phyloP scores from a whole-genome alignment of 2,329 filamentous ascomycete species.

The Aspergillus tamarii region DNA sequence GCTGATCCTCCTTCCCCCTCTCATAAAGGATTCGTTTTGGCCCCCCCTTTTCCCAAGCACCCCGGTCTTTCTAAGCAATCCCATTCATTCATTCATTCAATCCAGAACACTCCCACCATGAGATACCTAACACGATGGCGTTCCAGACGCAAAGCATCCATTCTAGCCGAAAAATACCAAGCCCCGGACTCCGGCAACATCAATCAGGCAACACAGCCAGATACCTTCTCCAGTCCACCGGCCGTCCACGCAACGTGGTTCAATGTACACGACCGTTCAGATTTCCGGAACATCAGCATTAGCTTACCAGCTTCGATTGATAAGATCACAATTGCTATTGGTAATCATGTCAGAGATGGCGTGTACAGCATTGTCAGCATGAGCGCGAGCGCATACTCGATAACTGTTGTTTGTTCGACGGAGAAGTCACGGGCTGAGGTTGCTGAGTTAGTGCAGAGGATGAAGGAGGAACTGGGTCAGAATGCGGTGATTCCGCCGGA shows the following conservation, averaged over 20 bases:
- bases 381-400: not conserved
- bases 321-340: not conserved
- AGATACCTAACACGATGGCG: not conserved
- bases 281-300: not conserved
- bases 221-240: not conserved
- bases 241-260: not conserved
- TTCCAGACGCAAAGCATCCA: not conserved
- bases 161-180: not conserved
- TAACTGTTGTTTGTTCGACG: not conserved
- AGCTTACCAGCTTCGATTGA: not conserved
- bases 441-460: constrained; percentile 31
- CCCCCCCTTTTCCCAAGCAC: not conserved
- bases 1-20: not conserved
- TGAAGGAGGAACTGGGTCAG: not conserved
- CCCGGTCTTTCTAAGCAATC: not conserved
- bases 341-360: not conserved
- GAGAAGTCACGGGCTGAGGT: not conserved
- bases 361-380: not conserved
- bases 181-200: not conserved
- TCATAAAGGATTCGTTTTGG: not conserved
- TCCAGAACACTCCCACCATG: not conserved
- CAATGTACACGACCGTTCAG: not conserved
- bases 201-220: not conserved
- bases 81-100: too few relatives aligned
- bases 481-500: not conserved